Evolutionary conservation across 768 basidiomycete genomes (phyloP), one percentile per base, ranked within the genome.

Genomic region (Mycena chlorophos): DNA sequence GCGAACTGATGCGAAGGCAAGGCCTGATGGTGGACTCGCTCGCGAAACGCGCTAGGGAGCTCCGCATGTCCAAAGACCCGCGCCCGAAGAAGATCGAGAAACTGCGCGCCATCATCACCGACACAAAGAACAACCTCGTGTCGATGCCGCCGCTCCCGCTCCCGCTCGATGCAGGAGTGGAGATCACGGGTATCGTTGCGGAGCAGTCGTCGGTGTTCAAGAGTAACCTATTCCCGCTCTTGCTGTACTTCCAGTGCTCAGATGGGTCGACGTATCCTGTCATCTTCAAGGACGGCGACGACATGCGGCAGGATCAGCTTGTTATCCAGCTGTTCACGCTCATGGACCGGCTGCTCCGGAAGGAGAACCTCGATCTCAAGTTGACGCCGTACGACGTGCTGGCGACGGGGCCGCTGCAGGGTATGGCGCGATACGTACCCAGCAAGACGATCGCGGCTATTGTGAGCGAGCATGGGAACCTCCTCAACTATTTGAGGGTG

Each of bases 241-340:
- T 96, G 19, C 78, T 99, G 17, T 93, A 89, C 70, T 96, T 98
- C 71, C 87, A 91, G 63, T 89, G 90, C 62, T 77, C 85, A 10
- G 89, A 92, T 54, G 87, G 90, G 10, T 81, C 85, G 16, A 91
- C 94, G 67, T 98, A 89, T 70, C 91, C 95, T 0, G 83, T 98
- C 49, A 98, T 99, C 57, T 98, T 98, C 81, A 99, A 98, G 72
- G 95, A 98, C 63, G 97, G 97, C 14, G 97, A 98, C 67, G 97
- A 99, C 67, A 88, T 98, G 80, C 87, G 97, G 20, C 97, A 99
- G 70, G 97, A 99, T 68, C 97, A 99, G 69, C 84, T 99, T 31
- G 95, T 98, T 25, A 89, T 98, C 48, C 97, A 99, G 70, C 79
- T 98, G n/a, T 95, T 99, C 71, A 97, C 94, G 16, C 83, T 99